Percentiles rank a stretch among this genome's conserved stretches.
Evolutionary conservation across 2,329 filamentous ascomycete species (phyloP).

Genomic region (Nakataea oryzae): DNA sequence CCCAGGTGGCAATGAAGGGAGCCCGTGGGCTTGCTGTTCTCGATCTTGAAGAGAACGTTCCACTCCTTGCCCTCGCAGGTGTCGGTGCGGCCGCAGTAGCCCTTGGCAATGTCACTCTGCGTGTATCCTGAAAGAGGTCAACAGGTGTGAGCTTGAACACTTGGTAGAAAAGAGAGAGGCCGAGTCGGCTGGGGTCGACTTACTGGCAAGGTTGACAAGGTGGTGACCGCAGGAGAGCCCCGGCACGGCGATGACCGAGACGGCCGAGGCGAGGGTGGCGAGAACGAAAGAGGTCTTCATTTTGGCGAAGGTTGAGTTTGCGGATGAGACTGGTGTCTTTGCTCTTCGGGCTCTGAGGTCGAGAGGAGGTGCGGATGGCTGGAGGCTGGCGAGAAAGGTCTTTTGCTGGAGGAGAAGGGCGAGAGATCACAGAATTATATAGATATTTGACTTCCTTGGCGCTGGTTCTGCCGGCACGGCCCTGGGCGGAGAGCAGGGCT

Average conservation of each 20-base stretch:
- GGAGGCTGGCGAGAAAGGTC: background rate
- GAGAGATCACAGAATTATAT: background rate
- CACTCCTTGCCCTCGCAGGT: background rate
- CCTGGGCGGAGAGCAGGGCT: background rate
- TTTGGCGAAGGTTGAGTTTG: background rate
- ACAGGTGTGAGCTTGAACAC: background rate
- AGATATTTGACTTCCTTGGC: background rate
- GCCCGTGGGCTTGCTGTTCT: background rate
- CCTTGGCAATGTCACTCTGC: background rate
- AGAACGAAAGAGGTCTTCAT: background rate
- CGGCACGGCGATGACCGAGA: background rate
- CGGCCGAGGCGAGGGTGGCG: background rate
- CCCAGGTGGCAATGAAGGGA: background rate
- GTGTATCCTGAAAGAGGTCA: background rate
- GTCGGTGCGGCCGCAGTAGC: background rate
- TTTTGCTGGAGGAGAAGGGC: background rate
- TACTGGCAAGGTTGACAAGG: background rate
- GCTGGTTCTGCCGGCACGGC: background rate
- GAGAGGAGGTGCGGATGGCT: background rate
- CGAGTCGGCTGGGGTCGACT: background rate
- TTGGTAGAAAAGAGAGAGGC: too few relatives aligned
- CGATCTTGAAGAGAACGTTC: background rate
- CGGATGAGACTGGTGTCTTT: background rate
- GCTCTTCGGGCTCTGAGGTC: background rate
- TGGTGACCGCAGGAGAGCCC: background rate